These are phyloP conservation scores for Vicia sativa DNA, from an alignment of 306 rosid genomes.

Conservation along the genomic window DNA sequence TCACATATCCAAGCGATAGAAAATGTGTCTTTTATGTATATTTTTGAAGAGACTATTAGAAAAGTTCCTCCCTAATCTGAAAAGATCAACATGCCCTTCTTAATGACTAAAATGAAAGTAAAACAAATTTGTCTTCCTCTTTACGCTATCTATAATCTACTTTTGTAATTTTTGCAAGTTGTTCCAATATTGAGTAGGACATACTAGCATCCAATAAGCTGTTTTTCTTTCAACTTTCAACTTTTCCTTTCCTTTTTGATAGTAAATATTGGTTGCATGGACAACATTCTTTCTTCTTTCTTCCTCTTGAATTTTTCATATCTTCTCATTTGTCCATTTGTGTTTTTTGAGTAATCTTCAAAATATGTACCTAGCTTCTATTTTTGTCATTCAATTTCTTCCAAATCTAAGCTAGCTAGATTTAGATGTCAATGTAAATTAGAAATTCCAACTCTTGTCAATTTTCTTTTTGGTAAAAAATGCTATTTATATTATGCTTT, in stretches of 20 bases:
- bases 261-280: slow-evolving; percentile 38
- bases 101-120: neutral
- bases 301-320: slow-evolving; percentile 11
- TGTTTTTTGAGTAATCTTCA: slow-evolving; percentile 3
- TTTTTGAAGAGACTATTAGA: neutral
- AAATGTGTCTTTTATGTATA: too few relatives aligned
- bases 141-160: slow-evolving; percentile 15
- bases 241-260: slow-evolving; percentile 28
- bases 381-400: slow-evolving; percentile 20
- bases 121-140: slow-evolving; percentile 2
- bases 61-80: neutral
- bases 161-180: slow-evolving; percentile 8
- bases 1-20: too few relatives aligned
- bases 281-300: slow-evolving; percentile 9
- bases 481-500: slow-evolving; percentile 12
- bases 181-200: slow-evolving; percentile 33
- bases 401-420: slow-evolving; percentile 14
- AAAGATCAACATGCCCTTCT: slow-evolving; percentile 20
- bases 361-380: slow-evolving; percentile 11
- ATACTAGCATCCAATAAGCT: slow-evolving; percentile 17
- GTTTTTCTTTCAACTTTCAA: slow-evolving; percentile 28
- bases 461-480: slow-evolving; percentile 22
- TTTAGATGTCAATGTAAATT: slow-evolving; percentile 30
- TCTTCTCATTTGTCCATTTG: slow-evolving; percentile 28
- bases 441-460: slow-evolving; percentile 17